Conservation (phyloP, 106 monocot genomes). For the Allium fistulosum region DNA sequence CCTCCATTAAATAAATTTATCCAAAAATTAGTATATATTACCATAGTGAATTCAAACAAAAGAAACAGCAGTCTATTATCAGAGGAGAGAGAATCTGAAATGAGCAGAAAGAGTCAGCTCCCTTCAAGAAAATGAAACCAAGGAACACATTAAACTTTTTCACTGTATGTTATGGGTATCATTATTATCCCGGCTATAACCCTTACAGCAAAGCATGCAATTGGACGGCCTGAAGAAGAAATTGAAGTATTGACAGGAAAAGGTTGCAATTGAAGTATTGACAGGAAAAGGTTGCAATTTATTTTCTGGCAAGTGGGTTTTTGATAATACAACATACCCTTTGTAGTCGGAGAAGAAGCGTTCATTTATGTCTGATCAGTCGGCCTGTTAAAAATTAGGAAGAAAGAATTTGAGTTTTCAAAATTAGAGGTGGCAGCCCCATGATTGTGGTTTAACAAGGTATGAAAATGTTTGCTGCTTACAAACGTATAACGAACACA, state of each 20-base stretch:
- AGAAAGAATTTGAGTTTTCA: slow-evolving; percentile 41
- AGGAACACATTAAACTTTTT: neutral
- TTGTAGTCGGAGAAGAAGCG: slow-evolving; percentile 42
- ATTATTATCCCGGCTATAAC: slow-evolving; percentile 7
- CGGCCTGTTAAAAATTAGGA: slow-evolving; percentile 53
- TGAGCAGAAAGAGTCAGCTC: slow-evolving; percentile 1
- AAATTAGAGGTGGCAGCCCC: slow-evolving; percentile 70
- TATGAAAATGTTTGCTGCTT: slow-evolving; percentile 1
- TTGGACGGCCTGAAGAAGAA: neutral
- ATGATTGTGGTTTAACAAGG: slow-evolving; percentile 58
- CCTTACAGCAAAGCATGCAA: neutral
- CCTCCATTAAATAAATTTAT: neutral
- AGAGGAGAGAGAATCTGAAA: neutral
- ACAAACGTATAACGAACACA: neutral
- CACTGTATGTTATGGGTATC: slow-evolving; percentile 3
- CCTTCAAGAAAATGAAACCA: slow-evolving; percentile 4
- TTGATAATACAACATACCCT: slow-evolving; percentile 26
- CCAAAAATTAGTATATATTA: slow-evolving; percentile 1
- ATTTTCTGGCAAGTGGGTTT: slow-evolving; percentile 41
- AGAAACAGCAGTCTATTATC: neutral
- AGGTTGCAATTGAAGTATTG: slow-evolving; percentile 20
- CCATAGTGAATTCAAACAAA: slow-evolving; percentile 4
- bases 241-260: neutral
- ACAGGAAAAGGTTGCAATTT: slow-evolving; percentile 13
- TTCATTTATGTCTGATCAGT: slow-evolving; percentile 49